phyloP scores from a whole-genome alignment of 2,329 filamentous ascomycete species.

The Byssoonygena ceratinophila region DNA sequence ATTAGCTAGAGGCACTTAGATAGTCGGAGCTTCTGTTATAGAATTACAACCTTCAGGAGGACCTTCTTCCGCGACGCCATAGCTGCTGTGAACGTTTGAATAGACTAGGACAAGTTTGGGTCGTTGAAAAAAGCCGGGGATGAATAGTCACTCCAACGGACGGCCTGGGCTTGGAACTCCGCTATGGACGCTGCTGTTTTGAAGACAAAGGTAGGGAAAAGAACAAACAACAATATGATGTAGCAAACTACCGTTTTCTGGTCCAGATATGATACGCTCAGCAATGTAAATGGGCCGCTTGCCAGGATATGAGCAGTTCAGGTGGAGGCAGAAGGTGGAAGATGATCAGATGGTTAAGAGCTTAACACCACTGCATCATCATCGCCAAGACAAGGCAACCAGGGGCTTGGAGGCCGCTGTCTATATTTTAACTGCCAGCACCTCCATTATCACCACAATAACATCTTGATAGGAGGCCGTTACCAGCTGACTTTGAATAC shows the following conservation, averaged over 20 bases:
- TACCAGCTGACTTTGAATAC: too few relatives aligned
- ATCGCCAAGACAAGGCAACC: slow-evolving; percentile 6
- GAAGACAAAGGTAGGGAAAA: neutral
- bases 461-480: neutral
- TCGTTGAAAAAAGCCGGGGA: neutral
- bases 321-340: neutral
- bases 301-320: neutral
- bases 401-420: neutral
- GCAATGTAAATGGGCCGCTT: neutral
- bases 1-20: neutral
- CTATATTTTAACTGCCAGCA: neutral
- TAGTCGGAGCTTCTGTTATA: too few relatives aligned
- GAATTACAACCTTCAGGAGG: slow-evolving; percentile 60
- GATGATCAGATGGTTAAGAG: neutral
- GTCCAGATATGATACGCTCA: neutral
- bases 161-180: neutral
- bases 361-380: slow-evolving; percentile 2
- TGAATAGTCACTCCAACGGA: neutral
- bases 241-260: neutral
- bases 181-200: neutral
- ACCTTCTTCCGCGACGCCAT: slow-evolving; percentile 86
- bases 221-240: neutral
- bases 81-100: slow-evolving; percentile 15
- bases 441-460: neutral
- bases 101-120: neutral